Conservation (phyloP, 2,329 filamentous ascomycete species). For the Colletotrichum truncatum region DNA sequence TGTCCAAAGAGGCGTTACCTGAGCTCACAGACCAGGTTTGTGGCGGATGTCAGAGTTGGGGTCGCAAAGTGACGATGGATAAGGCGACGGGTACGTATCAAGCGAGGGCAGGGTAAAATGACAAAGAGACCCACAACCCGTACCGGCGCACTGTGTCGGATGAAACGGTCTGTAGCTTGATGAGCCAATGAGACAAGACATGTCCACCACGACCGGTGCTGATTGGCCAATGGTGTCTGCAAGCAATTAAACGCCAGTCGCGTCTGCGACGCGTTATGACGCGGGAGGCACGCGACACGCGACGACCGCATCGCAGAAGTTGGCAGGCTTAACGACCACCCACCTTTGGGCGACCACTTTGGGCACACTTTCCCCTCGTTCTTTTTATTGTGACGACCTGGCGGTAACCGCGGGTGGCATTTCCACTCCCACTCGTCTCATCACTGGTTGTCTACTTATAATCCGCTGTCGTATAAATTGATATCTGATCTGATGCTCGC, state of each 20-base stretch:
- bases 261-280: conserved; percentile 10
- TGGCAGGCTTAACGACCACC: conserved; percentile 1
- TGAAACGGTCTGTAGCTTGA: conserved; percentile 1
- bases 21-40: not conserved
- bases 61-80: conserved; percentile 15
- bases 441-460: not conserved
- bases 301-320: conserved; percentile 17
- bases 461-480: not conserved
- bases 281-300: conserved; percentile 24
- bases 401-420: not conserved
- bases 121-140: not conserved
- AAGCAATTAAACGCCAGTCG: conserved; percentile 21
- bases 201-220: not conserved
- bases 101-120: not conserved
- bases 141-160: conserved; percentile 19
- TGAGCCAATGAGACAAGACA: not conserved
- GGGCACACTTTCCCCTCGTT: not conserved
- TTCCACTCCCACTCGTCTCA: not conserved
- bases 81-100: conserved; percentile 16
- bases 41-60: not conserved
- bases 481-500: not conserved
- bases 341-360: not conserved
- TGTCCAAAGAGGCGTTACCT: conserved; percentile 9
- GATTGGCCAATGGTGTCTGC: conserved; percentile 20
- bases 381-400: not conserved